Percentiles rank a stretch among this genome's conserved stretches.
Evolutionary conservation across 345 rosid genomes (phyloP).

Genomic region (Nasturtium officinale): DNA sequence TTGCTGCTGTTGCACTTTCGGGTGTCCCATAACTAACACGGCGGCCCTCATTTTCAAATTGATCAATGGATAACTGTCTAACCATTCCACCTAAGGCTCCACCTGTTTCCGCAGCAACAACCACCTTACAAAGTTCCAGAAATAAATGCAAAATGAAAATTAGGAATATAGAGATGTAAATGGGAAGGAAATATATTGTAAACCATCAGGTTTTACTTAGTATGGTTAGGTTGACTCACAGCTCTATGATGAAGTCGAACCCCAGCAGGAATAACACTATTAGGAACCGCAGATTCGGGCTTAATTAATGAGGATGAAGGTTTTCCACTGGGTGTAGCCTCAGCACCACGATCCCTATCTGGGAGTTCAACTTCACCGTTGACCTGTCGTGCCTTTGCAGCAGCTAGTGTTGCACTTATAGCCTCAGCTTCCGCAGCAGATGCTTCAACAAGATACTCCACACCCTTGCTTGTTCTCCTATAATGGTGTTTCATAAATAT

Average conservation of each 20-base stretch:
- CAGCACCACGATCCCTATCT: conserved; percentile 83
- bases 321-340: conserved; percentile 96
- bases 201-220: not conserved
- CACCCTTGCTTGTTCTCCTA: conserved; percentile 93
- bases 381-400: conserved; percentile 94
- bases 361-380: conserved; percentile 91
- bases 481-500: conserved; percentile 23
- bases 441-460: conserved; percentile 95
- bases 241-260: conserved; percentile 96
- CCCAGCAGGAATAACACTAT: conserved; percentile 67
- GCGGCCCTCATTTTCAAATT: conserved; percentile 97
- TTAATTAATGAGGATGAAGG: conserved; percentile 66
- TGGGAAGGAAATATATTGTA: conserved; percentile 8
- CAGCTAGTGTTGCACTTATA: conserved; percentile 93
- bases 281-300: conserved; percentile 70
- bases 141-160: not conserved
- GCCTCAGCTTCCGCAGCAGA: conserved; percentile 99
- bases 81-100: conserved; percentile 99
- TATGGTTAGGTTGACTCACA: conserved; percentile 55
- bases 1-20: conserved; percentile 92
- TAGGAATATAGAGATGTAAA: not conserved
- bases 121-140: conserved; percentile 61
- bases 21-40: conserved; percentile 96
- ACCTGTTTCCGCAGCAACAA: conserved; percentile 94
- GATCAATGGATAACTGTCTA: conserved; percentile 92